Percentiles rank a stretch among this genome's conserved stretches.
phyloP scores from a whole-genome alignment of 139 green algal genomes.

The Ettlia oleoabundans region DNA sequence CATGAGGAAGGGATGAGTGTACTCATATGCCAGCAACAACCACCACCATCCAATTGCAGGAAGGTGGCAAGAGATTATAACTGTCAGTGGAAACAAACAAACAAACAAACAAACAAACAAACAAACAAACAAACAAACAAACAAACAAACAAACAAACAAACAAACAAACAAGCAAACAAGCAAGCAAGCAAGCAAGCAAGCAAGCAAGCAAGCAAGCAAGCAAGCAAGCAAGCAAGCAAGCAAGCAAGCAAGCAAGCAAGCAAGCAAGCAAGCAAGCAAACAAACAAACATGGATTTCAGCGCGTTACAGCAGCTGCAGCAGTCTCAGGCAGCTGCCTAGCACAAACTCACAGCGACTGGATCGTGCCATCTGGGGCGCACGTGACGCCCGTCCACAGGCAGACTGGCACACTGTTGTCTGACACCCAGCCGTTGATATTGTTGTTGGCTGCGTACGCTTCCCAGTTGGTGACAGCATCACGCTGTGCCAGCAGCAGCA shows the following conservation, averaged over 20 bases:
- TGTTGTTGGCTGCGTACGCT: not conserved
- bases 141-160: no score
- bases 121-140: no score
- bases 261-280: no score
- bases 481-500: constrained; percentile 7
- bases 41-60: no score
- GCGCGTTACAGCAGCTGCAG: not conserved
- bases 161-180: no score
- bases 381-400: constrained; percentile 15
- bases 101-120: no score
- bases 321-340: not conserved
- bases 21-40: not conserved
- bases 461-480: constrained; percentile 21
- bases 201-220: no score
- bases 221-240: no score
- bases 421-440: constrained; percentile 6
- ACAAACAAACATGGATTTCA: no score
- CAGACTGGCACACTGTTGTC: constrained; percentile 24
- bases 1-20: not conserved
- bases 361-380: not conserved
- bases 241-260: no score
- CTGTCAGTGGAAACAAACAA: no score
- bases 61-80: no score
- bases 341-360: constrained; percentile 2
- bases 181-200: not conserved